phyloP scores from a whole-genome alignment of 23 red algal species.

The Chondrus crispus region DNA sequence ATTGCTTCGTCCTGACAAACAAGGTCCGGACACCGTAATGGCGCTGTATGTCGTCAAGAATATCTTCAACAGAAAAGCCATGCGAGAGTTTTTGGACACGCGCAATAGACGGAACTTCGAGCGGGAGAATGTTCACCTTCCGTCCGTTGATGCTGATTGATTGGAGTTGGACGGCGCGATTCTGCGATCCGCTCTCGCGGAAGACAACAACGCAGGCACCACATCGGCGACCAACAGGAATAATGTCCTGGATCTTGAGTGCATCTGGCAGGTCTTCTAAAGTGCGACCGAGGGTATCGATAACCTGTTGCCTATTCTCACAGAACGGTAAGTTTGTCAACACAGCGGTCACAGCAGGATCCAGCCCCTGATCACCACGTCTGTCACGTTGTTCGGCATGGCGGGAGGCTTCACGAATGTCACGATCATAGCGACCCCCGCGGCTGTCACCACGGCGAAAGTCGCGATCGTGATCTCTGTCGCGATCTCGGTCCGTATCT shows the following conservation, averaged over 20 bases:
- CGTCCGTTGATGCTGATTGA: slow-evolving; percentile 27
- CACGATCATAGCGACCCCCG: background rate
- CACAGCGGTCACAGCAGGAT: slow-evolving; percentile 36
- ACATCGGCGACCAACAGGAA: slow-evolving; percentile 45
- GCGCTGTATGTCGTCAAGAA: slow-evolving; percentile 49
- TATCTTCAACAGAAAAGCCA: slow-evolving; percentile 40
- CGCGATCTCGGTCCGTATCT: background rate
- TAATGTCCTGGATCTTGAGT: slow-evolving; percentile 40
- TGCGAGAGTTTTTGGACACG: slow-evolving; percentile 42
- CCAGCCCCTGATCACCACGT: slow-evolving; percentile 1
- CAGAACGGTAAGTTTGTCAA: slow-evolving; percentile 61
- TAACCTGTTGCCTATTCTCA: slow-evolving; percentile 38
- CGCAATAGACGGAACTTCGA: slow-evolving; percentile 53
- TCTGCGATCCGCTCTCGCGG: slow-evolving; percentile 18
- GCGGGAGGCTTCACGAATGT: slow-evolving; percentile 17
- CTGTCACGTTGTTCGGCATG: slow-evolving; percentile 22
- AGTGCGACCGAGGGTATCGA: slow-evolving; percentile 33
- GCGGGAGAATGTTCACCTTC: slow-evolving; percentile 54
- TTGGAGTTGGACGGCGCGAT: slow-evolving; percentile 7
- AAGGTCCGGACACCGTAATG: slow-evolving; percentile 45
- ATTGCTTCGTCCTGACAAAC: slow-evolving; percentile 40
- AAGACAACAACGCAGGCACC: slow-evolving; percentile 49
- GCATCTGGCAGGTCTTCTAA: slow-evolving; percentile 26
- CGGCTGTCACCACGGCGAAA: slow-evolving; percentile 4
- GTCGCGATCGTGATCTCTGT: slow-evolving; percentile 19